Base-by-base conservation (phyloP, 768 basidiomycete genomes). In the Termitomyces sp. region DNA sequence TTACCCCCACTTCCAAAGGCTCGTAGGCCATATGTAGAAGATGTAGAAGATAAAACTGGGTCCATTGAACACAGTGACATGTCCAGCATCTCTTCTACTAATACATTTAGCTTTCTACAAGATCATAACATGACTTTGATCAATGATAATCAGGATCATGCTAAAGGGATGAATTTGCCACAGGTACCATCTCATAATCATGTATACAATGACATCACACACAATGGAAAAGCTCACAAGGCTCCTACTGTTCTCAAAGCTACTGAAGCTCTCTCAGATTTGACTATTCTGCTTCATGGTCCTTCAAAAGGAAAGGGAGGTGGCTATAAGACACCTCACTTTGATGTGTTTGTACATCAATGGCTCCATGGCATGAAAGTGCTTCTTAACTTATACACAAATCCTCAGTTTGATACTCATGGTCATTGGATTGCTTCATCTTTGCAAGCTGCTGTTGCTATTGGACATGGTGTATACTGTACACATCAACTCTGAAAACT, bases 341-440 rank as follows among this genome's bases (percentile, higher is more conserved):
- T 56, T 49, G 49, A 60, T 48, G 26, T 22, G 13, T 60, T 60
- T 30, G 20, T 46, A 12, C 7, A 26, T 37, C 36, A 32, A n/a
- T 36, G 18, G 9, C 49, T 60, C 34, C 40, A 55, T 4, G 58
- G 53, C 14, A 60, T 60, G 58, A 46, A 53, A 55, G 42, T 47
- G 12, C 18, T 55, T 26, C 53, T 59, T 18, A 51, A 51, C 42
- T 44, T 59, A 2, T 59, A 20, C 42, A 59, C 47, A 36, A 42
- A 59, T 37, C 18, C 26, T n/a, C 27, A 6, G 43, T 58, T 37
- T 24, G 20, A 6, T 14, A 59, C 58, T 32, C 46, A 53, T 50
- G 45, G 37, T 42, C 46, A 59, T 30, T 59, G 47, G 53, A 33
- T 20, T 33, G 53, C 53, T 39, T 49, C 53, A 42, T 53, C n/a